Conservation (phyloP, 306 rosid genomes). For the Lathyrus tuberosus region DNA sequence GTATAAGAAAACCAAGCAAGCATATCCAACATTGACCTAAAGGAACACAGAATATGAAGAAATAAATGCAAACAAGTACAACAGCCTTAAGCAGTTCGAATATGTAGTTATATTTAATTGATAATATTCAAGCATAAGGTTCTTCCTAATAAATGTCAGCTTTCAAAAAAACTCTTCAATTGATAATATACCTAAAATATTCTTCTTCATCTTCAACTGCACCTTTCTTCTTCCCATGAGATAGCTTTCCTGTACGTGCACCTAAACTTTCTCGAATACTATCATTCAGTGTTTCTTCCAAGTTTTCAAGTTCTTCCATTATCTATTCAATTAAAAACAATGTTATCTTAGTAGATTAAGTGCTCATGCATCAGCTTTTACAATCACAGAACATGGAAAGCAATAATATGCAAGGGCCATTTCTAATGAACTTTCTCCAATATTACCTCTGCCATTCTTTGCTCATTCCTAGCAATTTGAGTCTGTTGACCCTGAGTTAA, state of each 20-base stretch:
- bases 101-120: slow-evolving; percentile 1
- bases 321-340: slow-evolving; percentile 48
- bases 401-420: slow-evolving; percentile 9
- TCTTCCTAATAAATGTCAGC: slow-evolving; percentile 1
- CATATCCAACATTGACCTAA: slow-evolving; percentile 15
- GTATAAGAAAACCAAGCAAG: slow-evolving; percentile 11
- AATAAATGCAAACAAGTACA: slow-evolving; percentile 26
- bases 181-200: slow-evolving; percentile 58
- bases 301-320: slow-evolving; percentile 91
- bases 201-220: slow-evolving; percentile 76
- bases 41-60: not conserved
- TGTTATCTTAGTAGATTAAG: slow-evolving; percentile 18
- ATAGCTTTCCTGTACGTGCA: slow-evolving; percentile 66
- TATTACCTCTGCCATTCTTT: slow-evolving; percentile 81
- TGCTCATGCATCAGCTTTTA: slow-evolving; percentile 27
- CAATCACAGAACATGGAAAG: slow-evolving; percentile 33
- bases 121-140: slow-evolving; percentile 26
- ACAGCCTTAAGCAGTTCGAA: slow-evolving; percentile 26
- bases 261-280: slow-evolving; percentile 93
- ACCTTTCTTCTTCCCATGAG: slow-evolving; percentile 76
- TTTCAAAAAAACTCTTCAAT: not conserved
- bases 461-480: slow-evolving; percentile 97
- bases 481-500: slow-evolving; percentile 96
- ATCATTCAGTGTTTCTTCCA: slow-evolving; percentile 97
- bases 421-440: slow-evolving; percentile 33